Evolutionary conservation across 257 asterid species (phyloP), one percentile per base, ranked within the genome.

Genomic region (Ajuga chamaepitys): DNA sequence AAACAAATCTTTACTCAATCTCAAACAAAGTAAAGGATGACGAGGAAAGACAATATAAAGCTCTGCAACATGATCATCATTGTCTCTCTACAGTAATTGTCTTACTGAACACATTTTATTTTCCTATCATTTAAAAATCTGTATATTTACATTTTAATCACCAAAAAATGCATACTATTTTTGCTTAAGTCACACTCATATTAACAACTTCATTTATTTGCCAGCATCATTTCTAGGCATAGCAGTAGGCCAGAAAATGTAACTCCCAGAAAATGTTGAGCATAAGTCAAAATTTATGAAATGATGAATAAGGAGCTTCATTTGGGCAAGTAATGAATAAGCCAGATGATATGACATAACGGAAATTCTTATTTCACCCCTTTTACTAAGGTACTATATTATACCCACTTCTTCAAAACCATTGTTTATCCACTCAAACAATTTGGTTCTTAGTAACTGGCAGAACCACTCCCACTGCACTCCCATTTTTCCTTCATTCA

Each of bases 1-100:
- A 63, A 72, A 64, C 45, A 48, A 74, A 68, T 25, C 59, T 59
- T 20, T 32, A 42, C 45, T 62, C 22, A 64, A 14, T 48, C 18
- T 38, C 52, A 37, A 56, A 56, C 20, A 61, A n/a, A 37, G 42
- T 25, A 64, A 64, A 57, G 26, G 34, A 61, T 35, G 41, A 53
- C 6, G 42, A 45, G 57, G 3, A 45, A 7, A 42, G 66, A 34
- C 65, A 18, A 51, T 58, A 24, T 11, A 55, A 21, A 34, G 46
- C 45, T 60, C 8, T 24, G 58, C 53, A 46, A 38, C 25, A 67
- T 21, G 24, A 76, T 50, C 46, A 32, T 44, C 7, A 37, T 30
- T 46, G 51, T 32, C 18, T 32, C 18, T 22, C 3, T 9, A 58
- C 14, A 24, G n/a, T 37, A 55, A 48, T 34, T 58, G 38, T 60